Conservation (phyloP, 2,329 filamentous ascomycete genomes). For the Thelonectria olida region DNA sequence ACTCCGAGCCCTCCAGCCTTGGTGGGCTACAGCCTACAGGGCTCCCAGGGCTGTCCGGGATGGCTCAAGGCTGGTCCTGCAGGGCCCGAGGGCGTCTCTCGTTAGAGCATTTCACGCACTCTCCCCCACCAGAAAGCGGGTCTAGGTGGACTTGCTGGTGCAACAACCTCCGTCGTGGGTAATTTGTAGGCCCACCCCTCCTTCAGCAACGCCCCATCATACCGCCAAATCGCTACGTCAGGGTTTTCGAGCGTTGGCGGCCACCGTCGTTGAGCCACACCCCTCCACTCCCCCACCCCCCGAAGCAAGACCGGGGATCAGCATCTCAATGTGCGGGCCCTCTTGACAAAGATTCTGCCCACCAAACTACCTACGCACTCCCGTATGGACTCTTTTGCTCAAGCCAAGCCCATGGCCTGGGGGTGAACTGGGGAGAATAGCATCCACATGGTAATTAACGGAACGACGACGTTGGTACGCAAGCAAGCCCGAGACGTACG, state of each 20-base stretch:
- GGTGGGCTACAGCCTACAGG: slow-evolving; percentile 9
- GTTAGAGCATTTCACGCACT: not conserved
- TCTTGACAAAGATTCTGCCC: slow-evolving; percentile 2
- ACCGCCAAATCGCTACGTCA: slow-evolving; percentile 11
- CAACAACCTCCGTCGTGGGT: slow-evolving; percentile 1
- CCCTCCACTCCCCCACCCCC: not conserved
- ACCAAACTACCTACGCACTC: not conserved
- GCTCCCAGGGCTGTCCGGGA: slow-evolving; percentile 6
- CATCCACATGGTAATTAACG: slow-evolving; percentile 11
- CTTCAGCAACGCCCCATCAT: not conserved
- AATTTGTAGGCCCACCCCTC: not conserved
- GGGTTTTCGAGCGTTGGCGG: slow-evolving; percentile 3
- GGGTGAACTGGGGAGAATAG: not conserved
- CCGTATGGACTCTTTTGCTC: not conserved
- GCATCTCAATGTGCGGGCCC: slow-evolving; percentile 1
- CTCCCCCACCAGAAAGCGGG: not conserved
- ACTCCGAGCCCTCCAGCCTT: slow-evolving; percentile 8
- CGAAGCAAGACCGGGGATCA: not conserved
- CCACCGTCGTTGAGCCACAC: not conserved
- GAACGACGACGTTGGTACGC: slow-evolving; percentile 18
- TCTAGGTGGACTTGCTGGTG: not conserved
- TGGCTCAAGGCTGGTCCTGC: slow-evolving; percentile 8
- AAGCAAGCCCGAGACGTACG: slow-evolving; percentile 14
- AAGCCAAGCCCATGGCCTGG: slow-evolving; percentile 1
- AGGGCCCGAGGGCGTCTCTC: slow-evolving; percentile 15